Conservation (phyloP, 495 filamentous ascomycete species). For the Penicillium coffeae region DNA sequence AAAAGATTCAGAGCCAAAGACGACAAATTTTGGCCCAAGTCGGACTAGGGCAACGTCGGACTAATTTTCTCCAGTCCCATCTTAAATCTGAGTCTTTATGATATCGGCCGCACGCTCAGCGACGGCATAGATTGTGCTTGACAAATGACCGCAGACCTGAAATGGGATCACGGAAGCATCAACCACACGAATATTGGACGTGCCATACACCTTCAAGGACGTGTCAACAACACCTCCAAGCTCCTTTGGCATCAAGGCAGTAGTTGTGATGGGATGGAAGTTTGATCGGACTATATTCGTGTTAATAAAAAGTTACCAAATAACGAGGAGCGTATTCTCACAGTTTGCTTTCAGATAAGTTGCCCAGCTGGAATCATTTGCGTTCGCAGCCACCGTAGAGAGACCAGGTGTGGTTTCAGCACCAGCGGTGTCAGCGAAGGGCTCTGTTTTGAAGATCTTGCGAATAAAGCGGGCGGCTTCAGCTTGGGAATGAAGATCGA, state of each 20-base stretch:
- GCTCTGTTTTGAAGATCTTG: slow-evolving; percentile 18
- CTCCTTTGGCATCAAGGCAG: slow-evolving; percentile 53
- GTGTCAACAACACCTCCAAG: slow-evolving; percentile 48
- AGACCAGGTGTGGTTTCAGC: slow-evolving; percentile 19
- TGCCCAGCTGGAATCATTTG: slow-evolving; percentile 20
- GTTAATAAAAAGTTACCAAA: background rate
- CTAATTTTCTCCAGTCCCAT: no score
- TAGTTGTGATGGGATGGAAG: slow-evolving; percentile 46
- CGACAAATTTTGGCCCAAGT: no score
- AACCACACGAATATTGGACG: slow-evolving; percentile 52
- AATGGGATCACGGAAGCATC: slow-evolving; percentile 52
- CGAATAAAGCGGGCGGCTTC: slow-evolving; percentile 28
- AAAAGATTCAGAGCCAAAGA: no score
- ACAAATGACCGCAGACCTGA: slow-evolving; percentile 47
- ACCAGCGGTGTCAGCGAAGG: slow-evolving; percentile 13
- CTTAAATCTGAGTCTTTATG: slow-evolving; percentile 36
- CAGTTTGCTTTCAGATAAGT: slow-evolving; percentile 26
- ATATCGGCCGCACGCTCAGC: slow-evolving; percentile 53
- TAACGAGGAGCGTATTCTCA: slow-evolving; percentile 10
- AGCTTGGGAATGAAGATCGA: slow-evolving; percentile 42
- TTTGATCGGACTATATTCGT: slow-evolving; percentile 27
- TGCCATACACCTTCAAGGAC: slow-evolving; percentile 42
- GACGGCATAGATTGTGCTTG: slow-evolving; percentile 53
- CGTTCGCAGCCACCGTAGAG: slow-evolving; percentile 10
- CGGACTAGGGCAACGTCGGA: no score